Conservation (phyloP, 371 early-diverging fungal genomes). For the Nematocida major region DNA sequence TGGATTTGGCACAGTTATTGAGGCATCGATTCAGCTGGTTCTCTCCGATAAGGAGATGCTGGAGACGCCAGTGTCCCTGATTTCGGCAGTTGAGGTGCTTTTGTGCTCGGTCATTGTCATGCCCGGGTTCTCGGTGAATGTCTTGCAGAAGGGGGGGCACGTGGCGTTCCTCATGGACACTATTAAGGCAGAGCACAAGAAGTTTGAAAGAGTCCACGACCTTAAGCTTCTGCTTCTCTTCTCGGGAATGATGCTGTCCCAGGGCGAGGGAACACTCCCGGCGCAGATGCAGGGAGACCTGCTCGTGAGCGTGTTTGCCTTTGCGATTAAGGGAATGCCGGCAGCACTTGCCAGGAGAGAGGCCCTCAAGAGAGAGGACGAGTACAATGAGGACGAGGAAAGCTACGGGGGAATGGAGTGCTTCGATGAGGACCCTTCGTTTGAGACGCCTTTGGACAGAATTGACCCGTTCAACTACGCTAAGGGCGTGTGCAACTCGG, state of each 20-base stretch:
- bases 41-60: conserved; percentile 51
- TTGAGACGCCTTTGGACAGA: conserved; percentile 59
- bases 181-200: conserved; percentile 41
- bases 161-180: conserved; percentile 29
- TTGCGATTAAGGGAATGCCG: conserved; percentile 55
- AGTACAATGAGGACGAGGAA: conserved; percentile 17
- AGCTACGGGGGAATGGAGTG: conserved; percentile 49
- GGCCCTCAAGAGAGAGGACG: conserved; percentile 56
- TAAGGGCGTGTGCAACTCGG: conserved; percentile 1
- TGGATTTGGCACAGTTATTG: conserved; percentile 20
- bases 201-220: conserved; percentile 64
- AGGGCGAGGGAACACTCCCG: conserved; percentile 8
- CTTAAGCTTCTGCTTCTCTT: conserved; percentile 64
- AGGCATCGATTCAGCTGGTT: conserved; percentile 31
- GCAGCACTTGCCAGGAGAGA: conserved; percentile 61
- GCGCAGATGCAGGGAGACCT: conserved; percentile 22
- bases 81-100: conserved; percentile 58
- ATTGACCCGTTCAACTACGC: conserved; percentile 61
- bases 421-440: conserved; percentile 64
- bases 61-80: conserved; percentile 48
- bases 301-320: conserved; percentile 43
- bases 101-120: conserved; percentile 45
- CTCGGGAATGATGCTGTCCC: conserved; percentile 51
- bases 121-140: conserved; percentile 35
- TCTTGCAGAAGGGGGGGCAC: conserved; percentile 15